A percentile compares a stretch with the other conserved stretches of the same genome.
Evolutionary conservation across 345 rosid genomes (phyloP).

Genomic region (Eucalyptus regnans): DNA sequence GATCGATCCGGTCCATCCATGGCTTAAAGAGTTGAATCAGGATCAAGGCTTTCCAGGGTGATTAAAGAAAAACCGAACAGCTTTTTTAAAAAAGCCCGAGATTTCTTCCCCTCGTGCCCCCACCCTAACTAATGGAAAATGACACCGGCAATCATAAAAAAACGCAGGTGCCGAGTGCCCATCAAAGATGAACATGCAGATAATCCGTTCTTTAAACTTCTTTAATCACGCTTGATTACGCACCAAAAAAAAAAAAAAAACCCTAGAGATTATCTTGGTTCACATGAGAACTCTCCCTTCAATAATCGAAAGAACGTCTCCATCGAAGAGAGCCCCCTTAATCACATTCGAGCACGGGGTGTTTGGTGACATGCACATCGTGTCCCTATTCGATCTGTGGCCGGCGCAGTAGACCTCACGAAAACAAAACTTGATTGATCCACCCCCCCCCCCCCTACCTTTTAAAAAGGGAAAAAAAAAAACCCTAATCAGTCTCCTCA

Average conservation of each 20-base stretch:
- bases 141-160: not conserved
- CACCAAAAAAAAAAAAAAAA: not conserved
- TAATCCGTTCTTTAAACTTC: not conserved
- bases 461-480: not conserved
- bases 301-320: not conserved
- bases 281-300: not conserved
- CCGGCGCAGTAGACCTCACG: not conserved
- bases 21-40: not conserved
- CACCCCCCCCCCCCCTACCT: fast-evolving
- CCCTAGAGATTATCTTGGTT: not conserved
- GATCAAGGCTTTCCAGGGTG: not conserved
- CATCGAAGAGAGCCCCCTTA: not conserved
- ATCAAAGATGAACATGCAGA: not conserved
- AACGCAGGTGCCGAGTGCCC: not conserved
- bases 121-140: not conserved
- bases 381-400: not conserved
- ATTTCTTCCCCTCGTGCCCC: not conserved
- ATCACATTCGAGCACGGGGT: not conserved
- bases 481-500: not conserved
- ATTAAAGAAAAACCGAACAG: not conserved
- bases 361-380: not conserved
- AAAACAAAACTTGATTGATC: not conserved
- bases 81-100: not conserved
- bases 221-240: not conserved
- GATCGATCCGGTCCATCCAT: not conserved